Evolutionary conservation across 2,329 filamentous ascomycete species (phyloP).

Genomic region (Penicillium polonicum): DNA sequence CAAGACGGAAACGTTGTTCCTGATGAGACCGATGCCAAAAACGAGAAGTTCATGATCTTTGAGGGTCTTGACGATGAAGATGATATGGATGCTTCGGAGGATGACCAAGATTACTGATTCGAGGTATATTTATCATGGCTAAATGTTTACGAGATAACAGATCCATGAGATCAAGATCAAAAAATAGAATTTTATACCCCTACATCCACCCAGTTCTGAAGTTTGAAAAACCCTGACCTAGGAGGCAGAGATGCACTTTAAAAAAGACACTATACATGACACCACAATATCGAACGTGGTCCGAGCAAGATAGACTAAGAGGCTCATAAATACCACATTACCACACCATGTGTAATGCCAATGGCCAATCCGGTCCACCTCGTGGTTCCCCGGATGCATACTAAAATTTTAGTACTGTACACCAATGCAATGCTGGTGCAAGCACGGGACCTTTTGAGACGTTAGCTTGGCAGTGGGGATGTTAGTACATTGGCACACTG

Average conservation of each 20-base stretch:
- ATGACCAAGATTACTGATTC: slow-evolving; percentile 21
- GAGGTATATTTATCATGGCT: slow-evolving; percentile 1
- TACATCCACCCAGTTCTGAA: slow-evolving; percentile 3
- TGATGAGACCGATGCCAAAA: slow-evolving; percentile 67
- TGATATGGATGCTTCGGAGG: slow-evolving; percentile 36
- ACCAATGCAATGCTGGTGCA: background rate
- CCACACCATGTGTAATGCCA: background rate
- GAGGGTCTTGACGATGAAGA: slow-evolving; percentile 42
- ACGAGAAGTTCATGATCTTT: slow-evolving; percentile 61
- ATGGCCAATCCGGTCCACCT: background rate
- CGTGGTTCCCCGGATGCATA: slow-evolving; percentile 3
- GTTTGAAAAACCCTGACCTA: background rate
- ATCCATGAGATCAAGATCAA: slow-evolving; percentile 4
- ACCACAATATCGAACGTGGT: background rate
- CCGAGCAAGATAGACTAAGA: background rate
- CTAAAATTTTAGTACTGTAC: background rate
- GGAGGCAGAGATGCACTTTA: background rate
- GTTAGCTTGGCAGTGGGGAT: slow-evolving; percentile 4
- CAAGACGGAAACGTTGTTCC: slow-evolving; percentile 81
- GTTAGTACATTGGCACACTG: background rate
- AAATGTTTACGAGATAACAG: slow-evolving; percentile 10
- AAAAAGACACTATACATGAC: too few species aligned
- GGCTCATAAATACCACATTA: background rate
- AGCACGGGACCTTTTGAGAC: background rate
- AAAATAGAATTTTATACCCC: slow-evolving; percentile 13